Conservation (phyloP, 2,329 filamentous ascomycete species). For the Fusarium incarnatum region DNA sequence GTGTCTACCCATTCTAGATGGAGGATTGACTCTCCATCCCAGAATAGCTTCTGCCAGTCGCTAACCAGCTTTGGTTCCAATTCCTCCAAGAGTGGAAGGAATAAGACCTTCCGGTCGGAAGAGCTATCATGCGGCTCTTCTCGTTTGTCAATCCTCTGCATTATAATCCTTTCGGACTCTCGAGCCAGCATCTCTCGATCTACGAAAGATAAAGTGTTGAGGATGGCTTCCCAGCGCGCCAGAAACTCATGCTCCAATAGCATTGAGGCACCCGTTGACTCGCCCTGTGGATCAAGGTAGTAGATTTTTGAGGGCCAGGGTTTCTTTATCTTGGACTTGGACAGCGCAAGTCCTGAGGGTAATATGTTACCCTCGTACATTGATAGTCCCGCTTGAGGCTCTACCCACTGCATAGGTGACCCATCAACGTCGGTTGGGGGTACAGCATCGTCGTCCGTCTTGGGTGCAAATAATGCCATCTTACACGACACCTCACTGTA, state of each 20-base stretch:
- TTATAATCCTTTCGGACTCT: fast-evolving
- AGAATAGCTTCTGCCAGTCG: neutral
- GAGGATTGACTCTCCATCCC: neutral
- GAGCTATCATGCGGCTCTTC: fast-evolving
- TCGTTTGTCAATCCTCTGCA: fast-evolving
- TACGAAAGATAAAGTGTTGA: neutral
- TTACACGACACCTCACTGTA: neutral
- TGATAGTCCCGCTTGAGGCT: fast-evolving
- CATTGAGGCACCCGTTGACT: neutral
- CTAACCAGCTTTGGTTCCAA: fast-evolving
- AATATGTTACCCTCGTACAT: neutral
- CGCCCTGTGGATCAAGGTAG: neutral
- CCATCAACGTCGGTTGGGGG: fast-evolving
- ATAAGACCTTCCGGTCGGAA: fast-evolving
- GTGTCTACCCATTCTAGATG: too few relatives aligned
- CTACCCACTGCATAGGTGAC: neutral
- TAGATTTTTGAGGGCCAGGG: fast-evolving
- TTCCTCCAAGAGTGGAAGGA: neutral
- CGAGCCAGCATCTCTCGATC: fast-evolving
- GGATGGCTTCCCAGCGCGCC: neutral
- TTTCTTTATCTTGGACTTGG: fast-evolving
- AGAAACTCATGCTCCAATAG: fast-evolving
- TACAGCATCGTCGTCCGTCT: fast-evolving
- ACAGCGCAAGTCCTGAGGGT: neutral
- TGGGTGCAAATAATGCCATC: neutral